Percentiles rank a stretch among this genome's conserved stretches.
These are phyloP conservation scores for Garcia nutans DNA, from an alignment of 345 rosid genomes.

Conservation along the genomic window DNA sequence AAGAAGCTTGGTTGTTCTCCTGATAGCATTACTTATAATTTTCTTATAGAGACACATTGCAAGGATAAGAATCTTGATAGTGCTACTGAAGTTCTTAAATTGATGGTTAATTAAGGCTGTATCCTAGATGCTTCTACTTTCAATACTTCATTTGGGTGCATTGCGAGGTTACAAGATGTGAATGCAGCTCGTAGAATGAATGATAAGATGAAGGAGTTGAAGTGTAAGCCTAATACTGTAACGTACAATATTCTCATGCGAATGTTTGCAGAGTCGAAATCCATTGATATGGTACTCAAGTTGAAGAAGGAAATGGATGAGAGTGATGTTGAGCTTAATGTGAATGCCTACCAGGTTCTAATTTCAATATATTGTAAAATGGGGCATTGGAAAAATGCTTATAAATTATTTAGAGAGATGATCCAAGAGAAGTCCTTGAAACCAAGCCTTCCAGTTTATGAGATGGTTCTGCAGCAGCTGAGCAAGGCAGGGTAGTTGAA, in stretches of 20 bases:
- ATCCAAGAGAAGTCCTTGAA: slow-evolving; percentile 73
- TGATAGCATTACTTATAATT: slow-evolving; percentile 61
- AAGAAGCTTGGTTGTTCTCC: slow-evolving; percentile 66
- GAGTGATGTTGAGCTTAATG: slow-evolving; percentile 69
- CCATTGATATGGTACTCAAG: slow-evolving; percentile 85
- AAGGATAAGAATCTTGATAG: slow-evolving; percentile 64
- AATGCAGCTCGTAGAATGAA: slow-evolving; percentile 75
- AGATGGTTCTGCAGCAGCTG: slow-evolving; percentile 71
- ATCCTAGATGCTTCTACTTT: slow-evolving; percentile 65
- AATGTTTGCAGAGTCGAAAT: slow-evolving; percentile 67
- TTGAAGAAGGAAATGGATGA: slow-evolving; percentile 89
- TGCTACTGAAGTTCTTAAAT: slow-evolving; percentile 63
- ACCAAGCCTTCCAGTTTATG: slow-evolving; percentile 59
- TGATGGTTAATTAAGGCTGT: slow-evolving; percentile 59
- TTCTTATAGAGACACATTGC: slow-evolving; percentile 70
- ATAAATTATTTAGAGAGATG: slow-evolving; percentile 75
- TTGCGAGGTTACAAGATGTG: slow-evolving; percentile 68
- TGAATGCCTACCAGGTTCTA: slow-evolving; percentile 71
- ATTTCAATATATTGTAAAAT: slow-evolving; percentile 76
- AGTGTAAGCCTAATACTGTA: slow-evolving; percentile 54
- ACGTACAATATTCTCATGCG: slow-evolving; percentile 76
- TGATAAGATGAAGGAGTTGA: slow-evolving; percentile 62
- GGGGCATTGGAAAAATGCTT: slow-evolving; percentile 96
- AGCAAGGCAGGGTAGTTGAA: slow-evolving; percentile 72
- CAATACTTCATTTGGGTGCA: slow-evolving; percentile 64